phyloP scores from a whole-genome alignment of 164 flowering plant species.

The Paratinospora sagittata region DNA sequence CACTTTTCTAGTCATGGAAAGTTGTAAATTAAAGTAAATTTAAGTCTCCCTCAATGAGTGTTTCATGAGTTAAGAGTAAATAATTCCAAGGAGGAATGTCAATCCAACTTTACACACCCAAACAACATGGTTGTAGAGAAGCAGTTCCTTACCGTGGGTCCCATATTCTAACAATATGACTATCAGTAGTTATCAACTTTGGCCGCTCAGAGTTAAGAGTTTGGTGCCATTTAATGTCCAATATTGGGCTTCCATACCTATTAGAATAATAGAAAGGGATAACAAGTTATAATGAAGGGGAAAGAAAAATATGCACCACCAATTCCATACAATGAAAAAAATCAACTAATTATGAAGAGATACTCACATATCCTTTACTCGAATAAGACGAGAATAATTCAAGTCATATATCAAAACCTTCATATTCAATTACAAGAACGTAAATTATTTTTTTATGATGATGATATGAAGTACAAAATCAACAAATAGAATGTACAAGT shows the following conservation, averaged over 20 bases:
- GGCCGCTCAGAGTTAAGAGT: conserved; percentile 59
- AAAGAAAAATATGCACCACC: conserved; percentile 5
- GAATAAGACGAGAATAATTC: conserved; percentile 76
- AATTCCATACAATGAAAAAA: background rate
- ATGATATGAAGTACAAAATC: background rate
- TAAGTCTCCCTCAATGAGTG: too few species aligned
- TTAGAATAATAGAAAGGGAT: conserved; percentile 5
- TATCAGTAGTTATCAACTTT: conserved; percentile 73
- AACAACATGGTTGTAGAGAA: background rate
- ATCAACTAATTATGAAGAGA: background rate
- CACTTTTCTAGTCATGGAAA: too few species aligned
- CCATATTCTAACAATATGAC: conserved; percentile 85
- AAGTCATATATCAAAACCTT: conserved; percentile 92
- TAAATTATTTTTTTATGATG: background rate
- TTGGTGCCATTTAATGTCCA: conserved; percentile 92
- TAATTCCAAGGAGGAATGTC: background rate
- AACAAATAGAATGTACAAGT: background rate
- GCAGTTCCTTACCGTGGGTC: conserved; percentile 75
- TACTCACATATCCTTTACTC: conserved; percentile 81
- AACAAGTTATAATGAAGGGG: background rate
- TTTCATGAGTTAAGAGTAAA: too few species aligned
- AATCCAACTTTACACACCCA: background rate
- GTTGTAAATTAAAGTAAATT: too few species aligned
- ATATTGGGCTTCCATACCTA: conserved; percentile 86
- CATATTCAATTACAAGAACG: conserved; percentile 15